phyloP scores from a whole-genome alignment of 2,329 filamentous ascomycete species.

The Alternaria arbusti region DNA sequence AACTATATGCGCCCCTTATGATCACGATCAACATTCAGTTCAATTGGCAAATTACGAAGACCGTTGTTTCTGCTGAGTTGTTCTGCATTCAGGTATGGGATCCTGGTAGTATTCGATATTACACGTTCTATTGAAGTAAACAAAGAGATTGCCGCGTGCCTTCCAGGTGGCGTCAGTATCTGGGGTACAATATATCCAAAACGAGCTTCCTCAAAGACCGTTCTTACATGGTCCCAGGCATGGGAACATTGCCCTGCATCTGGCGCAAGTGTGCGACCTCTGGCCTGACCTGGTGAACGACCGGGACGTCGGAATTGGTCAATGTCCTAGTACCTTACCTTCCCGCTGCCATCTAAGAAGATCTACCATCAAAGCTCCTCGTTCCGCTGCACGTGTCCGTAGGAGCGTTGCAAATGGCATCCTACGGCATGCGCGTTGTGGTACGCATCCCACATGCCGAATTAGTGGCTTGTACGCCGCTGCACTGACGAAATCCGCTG shows the following conservation, averaged over 20 bases:
- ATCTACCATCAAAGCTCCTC: constrained; percentile 28
- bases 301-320: constrained; percentile 8
- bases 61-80: neutral
- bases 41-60: neutral
- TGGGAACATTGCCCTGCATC: neutral
- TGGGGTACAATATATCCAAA: neutral
- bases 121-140: neutral
- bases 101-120: neutral
- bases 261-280: neutral
- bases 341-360: constrained; percentile 13
- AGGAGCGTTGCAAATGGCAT: constrained; percentile 18
- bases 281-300: neutral
- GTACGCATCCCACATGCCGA: constrained; percentile 1
- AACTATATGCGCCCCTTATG: constrained; percentile 12
- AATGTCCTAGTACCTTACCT: constrained; percentile 10
- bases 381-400: constrained; percentile 12
- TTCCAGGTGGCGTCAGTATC: neutral
- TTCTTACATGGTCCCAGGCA: neutral
- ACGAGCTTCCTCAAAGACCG: neutral
- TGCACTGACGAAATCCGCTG: constrained; percentile 6
- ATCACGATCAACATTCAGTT: constrained; percentile 2
- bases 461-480: constrained; percentile 3
- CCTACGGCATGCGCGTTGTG: constrained; percentile 9
- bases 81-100: neutral
- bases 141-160: neutral